Evolutionary conservation across 2,329 filamentous ascomycete species (phyloP).

Genomic region (Chrysoporthe puriensis): DNA sequence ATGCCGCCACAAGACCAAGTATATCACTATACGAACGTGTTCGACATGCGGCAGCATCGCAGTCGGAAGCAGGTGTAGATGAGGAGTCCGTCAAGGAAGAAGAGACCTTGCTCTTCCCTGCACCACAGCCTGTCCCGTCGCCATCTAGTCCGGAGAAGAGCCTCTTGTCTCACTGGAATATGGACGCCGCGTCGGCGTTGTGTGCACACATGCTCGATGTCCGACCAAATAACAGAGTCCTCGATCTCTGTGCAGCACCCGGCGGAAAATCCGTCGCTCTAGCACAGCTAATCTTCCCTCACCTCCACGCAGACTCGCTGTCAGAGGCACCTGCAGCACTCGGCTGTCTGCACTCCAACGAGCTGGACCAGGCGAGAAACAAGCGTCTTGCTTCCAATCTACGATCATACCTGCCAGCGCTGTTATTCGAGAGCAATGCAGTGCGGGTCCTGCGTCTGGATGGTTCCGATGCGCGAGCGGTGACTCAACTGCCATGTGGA

Average conservation of each 20-base stretch:
- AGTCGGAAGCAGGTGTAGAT: neutral
- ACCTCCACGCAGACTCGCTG: conserved; percentile 27
- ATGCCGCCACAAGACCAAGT: neutral
- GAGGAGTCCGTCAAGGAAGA: conserved; percentile 8
- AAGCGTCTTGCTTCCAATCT: conserved; percentile 38
- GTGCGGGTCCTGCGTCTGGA: conserved; percentile 35
- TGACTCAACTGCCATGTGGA: conserved; percentile 36
- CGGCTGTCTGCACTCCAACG: conserved; percentile 43
- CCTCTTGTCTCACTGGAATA: conserved; percentile 38
- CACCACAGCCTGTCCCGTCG: conserved; percentile 30
- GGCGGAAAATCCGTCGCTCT: conserved; percentile 41
- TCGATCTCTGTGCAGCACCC: conserved; percentile 46
- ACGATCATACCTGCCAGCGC: conserved; percentile 33
- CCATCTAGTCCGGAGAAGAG: conserved; percentile 16
- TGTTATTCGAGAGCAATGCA: conserved; percentile 32
- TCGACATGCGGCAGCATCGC: too few relatives aligned
- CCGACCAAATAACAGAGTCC: conserved; percentile 40
- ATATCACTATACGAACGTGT: conserved; percentile 14
- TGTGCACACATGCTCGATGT: conserved; percentile 39
- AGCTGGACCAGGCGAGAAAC: conserved; percentile 38
- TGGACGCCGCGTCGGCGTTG: conserved; percentile 38
- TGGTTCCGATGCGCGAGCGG: conserved; percentile 33
- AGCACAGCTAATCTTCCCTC: conserved; percentile 36
- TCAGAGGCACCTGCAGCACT: conserved; percentile 33
- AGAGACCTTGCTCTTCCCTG: conserved; percentile 33